A percentile compares a stretch with the other conserved stretches of the same genome.
phyloP scores from a whole-genome alignment of 805 yeast genomes.

The Candida quercuum region DNA sequence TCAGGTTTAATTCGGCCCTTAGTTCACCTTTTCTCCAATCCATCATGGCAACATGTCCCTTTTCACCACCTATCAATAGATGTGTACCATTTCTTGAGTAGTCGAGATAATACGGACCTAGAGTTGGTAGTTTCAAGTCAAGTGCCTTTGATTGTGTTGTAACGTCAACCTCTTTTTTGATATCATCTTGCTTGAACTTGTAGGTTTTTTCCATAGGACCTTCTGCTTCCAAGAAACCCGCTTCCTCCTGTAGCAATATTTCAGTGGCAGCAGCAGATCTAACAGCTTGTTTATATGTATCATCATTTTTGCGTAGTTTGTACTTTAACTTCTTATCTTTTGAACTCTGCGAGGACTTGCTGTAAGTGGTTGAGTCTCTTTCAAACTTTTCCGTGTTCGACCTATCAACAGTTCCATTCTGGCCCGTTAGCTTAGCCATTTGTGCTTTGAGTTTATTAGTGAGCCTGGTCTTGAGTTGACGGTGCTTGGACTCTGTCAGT shows the following conservation, averaged over 20 bases:
- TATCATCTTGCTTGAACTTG: conserved; percentile 78
- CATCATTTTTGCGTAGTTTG: conserved; percentile 61
- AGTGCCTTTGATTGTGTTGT: conserved; percentile 72
- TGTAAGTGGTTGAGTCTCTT: conserved; percentile 16
- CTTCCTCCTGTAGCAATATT: conserved; percentile 74
- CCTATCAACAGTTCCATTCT: conserved; percentile 20
- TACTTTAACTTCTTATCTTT: conserved; percentile 61
- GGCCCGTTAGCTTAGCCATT: neutral
- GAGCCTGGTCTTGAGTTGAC: too few species aligned
- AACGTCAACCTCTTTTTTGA: conserved; percentile 68
- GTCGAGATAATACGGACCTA: conserved; percentile 83
- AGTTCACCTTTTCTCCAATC: conserved; percentile 90
- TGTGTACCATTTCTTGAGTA: conserved; percentile 87
- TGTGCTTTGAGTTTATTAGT: too few species aligned
- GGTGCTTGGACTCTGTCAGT: too few species aligned
- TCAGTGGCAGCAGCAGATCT: conserved; percentile 83
- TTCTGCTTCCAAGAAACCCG: conserved; percentile 88
- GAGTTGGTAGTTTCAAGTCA: conserved; percentile 64
- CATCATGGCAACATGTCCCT: conserved; percentile 93
- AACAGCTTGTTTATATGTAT: conserved; percentile 72
- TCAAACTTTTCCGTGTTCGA: conserved; percentile 28
- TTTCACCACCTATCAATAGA: conserved; percentile 76
- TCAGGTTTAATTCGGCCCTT: conserved; percentile 75
- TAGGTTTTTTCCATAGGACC: conserved; percentile 84
- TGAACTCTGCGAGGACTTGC: conserved; percentile 26